Base-by-base conservation (phyloP, 257 asterid genomes). In the Penstemon eatonii region DNA sequence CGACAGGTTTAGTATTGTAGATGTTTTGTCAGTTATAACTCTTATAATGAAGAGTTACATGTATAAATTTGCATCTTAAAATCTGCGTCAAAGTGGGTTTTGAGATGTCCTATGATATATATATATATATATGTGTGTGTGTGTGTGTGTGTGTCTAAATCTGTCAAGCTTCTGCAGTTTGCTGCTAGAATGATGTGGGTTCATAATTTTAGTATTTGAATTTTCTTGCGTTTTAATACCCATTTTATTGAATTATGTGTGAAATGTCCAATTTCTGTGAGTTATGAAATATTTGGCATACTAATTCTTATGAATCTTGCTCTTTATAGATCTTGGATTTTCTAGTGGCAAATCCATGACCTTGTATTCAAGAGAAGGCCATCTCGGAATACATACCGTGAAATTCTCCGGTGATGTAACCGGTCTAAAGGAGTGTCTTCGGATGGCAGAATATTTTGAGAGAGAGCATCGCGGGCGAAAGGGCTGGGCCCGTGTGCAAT, bases 321-420 rank as follows among this genome's bases (percentile, higher is more conserved):
- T 73, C 73, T 73, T 67, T 75, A 67, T 83, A 89, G 99, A 86
- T 85, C 81, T 91, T 53, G 99, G 99, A 63, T 78, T 79, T 70
- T 46, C 68, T 54, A 83, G 84, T 59, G 96, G 97, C 84, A 94
- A 94, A 78, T 74, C 96, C 43, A 91, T 79, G 87, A 81, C 99
- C 67, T 68, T 91, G 80, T 85, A 83, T 63, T 78, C 85, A 51
- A 87, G 87, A 79, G 96, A 86, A 51, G 99, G 99, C 47, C 95
- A 85, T 82, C 76, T 76, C 62, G 99, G 99, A 60, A 83, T 89
- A 67, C 95, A 86, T 41, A 59, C 76, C 8, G 86, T 87, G 69
- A 94, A 83, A 71, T 94, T 88, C 89, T 72, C 87, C 9, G 80
- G 76, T 0, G 89, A 86, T 56, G 89, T 74, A 56, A 73, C 92